Base-by-base conservation (phyloP, 179 eudicot genomes). In the Silene vulgaris region DNA sequence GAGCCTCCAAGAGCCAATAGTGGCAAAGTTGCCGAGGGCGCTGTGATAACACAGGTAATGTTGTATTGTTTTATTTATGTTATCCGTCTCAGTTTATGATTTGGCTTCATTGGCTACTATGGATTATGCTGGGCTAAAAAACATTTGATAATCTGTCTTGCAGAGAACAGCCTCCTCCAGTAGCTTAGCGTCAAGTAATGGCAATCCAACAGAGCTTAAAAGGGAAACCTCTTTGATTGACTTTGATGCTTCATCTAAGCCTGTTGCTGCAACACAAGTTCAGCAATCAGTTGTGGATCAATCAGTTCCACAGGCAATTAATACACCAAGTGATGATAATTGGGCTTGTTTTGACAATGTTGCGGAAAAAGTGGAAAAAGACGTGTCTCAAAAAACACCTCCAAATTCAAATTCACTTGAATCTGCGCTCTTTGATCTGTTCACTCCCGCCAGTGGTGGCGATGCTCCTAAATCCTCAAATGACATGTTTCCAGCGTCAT, bases 311-410 rank as follows among this genome's bases (percentile, higher is more conserved):
- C 89, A 84, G 75, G 74, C 82, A 73, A 80, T 88, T 70, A 77
- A 81, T 79, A 62, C 87, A 78, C 76, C 92, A 28, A 75, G 28
- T 71, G 79, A 79, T 75, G 88, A 90, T 77, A 85, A 96, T 81
- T 96, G 99, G 99, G 99, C 99, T 37, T 87, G 85, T 83, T 96
- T 96, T 81, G 98, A 91, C 84, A 84, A 88, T 64, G 78, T 80
- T 56, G 28, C 83, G 0, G 87, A 82, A 71, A 78, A 66, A 37
- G 90, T 84, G 0, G 87, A 82, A 71, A 78, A 66, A 37, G 90
- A 88, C 77, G 82, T 69, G 29, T 67, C 88, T 75, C 83, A 86
- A 80, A 80, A 86, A 81, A 80, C 88, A 75, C 84, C 92, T 73
- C 78, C 88, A 28, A 86, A 52, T 78, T 68, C 75, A 4, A 88